These are phyloP conservation scores for Miamiensis avidus DNA, from an alignment of 169 alveolate species.

Conservation along the genomic window DNA sequence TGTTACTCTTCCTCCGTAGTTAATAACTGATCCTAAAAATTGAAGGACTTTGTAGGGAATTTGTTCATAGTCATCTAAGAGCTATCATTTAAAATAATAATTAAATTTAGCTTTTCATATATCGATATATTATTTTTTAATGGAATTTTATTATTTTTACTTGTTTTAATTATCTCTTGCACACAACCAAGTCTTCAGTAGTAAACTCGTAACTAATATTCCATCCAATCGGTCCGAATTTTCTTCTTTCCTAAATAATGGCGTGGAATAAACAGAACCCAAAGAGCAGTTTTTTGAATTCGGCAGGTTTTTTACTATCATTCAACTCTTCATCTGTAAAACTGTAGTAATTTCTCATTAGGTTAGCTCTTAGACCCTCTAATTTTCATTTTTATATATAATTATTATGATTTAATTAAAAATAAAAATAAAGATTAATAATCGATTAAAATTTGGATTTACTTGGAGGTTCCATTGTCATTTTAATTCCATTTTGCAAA, in stretches of 20 bases:
- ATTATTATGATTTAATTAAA: background rate
- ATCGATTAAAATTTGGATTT: background rate
- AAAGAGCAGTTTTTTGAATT: conserved; percentile 85
- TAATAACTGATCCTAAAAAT: conserved; percentile 88
- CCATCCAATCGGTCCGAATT: conserved; percentile 94
- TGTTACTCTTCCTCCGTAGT: conserved; percentile 95
- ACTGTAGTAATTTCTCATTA: conserved; percentile 75
- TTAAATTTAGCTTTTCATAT: too few relatives aligned
- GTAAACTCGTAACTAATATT: conserved; percentile 89
- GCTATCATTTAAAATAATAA: background rate
- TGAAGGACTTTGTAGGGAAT: conserved; percentile 90
- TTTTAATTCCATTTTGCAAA: conserved; percentile 91
- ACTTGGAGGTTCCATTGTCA: conserved; percentile 90
- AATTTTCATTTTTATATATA: background rate
- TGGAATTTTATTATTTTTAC: conserved; percentile 31
- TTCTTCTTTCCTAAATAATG: conserved; percentile 91
- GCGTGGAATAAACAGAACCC: conserved; percentile 96
- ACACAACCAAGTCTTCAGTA: conserved; percentile 86
- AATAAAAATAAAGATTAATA: too few relatives aligned
- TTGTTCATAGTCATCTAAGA: conserved; percentile 83
- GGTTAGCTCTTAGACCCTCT: conserved; percentile 84
- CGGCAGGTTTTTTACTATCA: conserved; percentile 85
- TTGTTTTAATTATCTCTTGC: conserved; percentile 79
- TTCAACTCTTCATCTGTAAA: conserved; percentile 82
- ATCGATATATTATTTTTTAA: too few relatives aligned